Base-by-base conservation (phyloP, 2,329 filamentous ascomycete species). In the Talaromyces funiculosus region DNA sequence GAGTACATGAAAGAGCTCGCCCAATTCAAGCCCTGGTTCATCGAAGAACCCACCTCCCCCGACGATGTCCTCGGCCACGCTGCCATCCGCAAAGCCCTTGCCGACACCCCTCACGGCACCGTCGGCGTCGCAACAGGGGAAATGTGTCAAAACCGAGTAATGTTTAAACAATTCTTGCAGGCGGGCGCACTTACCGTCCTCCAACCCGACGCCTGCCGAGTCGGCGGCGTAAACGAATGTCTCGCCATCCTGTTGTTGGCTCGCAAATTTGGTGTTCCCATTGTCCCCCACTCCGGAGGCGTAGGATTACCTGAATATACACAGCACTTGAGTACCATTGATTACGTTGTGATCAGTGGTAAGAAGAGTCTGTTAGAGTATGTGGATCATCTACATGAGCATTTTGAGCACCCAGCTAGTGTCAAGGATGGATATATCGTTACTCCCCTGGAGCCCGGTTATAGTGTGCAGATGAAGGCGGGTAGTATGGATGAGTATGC, bases 271-370 rank as follows among this genome's bases (percentile, higher is more conserved):
- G 81, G 82, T 57, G 83, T 96, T 3, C 92, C 92, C 14, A 88
- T 96, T 66, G 91, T 96, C 5, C 92, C 92, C 0, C 92, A 96
- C 78, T 90, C 87, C 0, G 92, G 92, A 20, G 92, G 92, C 66
- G 92, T 97, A 1, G 92, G 92, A 5, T 81, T 97, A 64, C 91
- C 92, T 38, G 92, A 97, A 77, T 96, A 96, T 79, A 96, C 92
- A 0, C 90, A 96, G 80, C 92, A 96, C 76, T 77, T 96, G 63
- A 90, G 86, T 76, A 96, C 91, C 14, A 94, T 97, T 66, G 92
- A 97, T 77, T 96, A 96, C 68, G 90, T 96, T 3, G 88, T 88
- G 47, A 90, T 96, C 1, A 88, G 83, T 63, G 92, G 90, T 18
- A 90, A 92, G 81, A 83, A 86, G 71, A 90, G 86, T 24, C 85